Conservation (phyloP, 2,329 filamentous ascomycete species). For the Neoscytalidium dimidiatum region DNA sequence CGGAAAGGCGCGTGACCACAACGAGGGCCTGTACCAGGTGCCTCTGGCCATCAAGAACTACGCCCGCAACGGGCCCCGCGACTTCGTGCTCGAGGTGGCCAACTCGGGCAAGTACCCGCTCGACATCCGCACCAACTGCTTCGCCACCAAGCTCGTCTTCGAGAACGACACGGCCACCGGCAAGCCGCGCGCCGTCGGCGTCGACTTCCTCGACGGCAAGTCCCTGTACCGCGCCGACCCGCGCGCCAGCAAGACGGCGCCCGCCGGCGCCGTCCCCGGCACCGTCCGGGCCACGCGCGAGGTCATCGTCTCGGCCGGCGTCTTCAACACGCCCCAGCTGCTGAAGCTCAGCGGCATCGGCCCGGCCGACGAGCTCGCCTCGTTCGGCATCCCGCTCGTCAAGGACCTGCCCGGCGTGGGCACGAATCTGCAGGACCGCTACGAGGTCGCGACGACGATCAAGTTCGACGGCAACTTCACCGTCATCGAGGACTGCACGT, state of each 20-base stretch:
- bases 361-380: constrained; percentile 53
- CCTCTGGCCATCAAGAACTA: constrained; percentile 53
- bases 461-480: constrained; percentile 40
- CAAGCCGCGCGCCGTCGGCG: constrained; percentile 51
- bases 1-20: constrained; percentile 46
- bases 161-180: constrained; percentile 58
- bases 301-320: constrained; percentile 52
- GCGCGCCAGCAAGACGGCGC: constrained; percentile 33
- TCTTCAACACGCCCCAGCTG: constrained; percentile 65
- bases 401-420: constrained; percentile 64
- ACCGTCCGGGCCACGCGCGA: constrained; percentile 45
- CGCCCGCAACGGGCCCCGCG: constrained; percentile 56
- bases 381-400: constrained; percentile 56
- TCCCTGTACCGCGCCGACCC: constrained; percentile 43
- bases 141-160: constrained; percentile 67
- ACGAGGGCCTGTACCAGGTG: constrained; percentile 57
- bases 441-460: constrained; percentile 55
- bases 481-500: constrained; percentile 41
- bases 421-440: constrained; percentile 64
- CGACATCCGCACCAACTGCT: constrained; percentile 59
- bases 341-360: constrained; percentile 68
- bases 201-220: constrained; percentile 44
- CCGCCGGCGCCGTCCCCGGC: constrained; percentile 32
- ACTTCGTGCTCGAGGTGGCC: constrained; percentile 55
- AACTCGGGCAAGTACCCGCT: constrained; percentile 58